Conservation (phyloP, 2,329 filamentous ascomycete genomes). For the Clonostachys rosea region DNA sequence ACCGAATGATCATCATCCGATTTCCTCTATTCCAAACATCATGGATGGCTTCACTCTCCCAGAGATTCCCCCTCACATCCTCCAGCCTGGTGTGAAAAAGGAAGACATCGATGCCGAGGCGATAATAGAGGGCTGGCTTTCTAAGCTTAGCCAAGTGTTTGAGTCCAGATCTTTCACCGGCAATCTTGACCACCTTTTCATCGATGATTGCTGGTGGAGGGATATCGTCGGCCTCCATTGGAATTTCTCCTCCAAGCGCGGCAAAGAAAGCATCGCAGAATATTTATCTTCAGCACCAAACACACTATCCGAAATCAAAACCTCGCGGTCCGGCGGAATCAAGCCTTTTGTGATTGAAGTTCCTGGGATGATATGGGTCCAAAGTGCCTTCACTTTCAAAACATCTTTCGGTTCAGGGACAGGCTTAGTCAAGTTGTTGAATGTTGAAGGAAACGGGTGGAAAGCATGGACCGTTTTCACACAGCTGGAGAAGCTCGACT, state of each 20-base stretch:
- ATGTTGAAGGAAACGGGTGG: background rate
- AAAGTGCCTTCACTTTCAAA: background rate
- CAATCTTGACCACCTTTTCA: slow-evolving; percentile 8
- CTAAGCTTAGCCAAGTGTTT: background rate
- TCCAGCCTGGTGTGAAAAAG: background rate
- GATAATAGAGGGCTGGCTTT: background rate
- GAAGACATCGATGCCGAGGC: background rate
- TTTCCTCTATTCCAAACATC: too few relatives aligned
- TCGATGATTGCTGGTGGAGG: slow-evolving; percentile 15
- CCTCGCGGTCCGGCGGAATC: background rate
- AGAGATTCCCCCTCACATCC: background rate
- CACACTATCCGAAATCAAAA: background rate
- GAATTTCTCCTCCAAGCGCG: slow-evolving; percentile 17
- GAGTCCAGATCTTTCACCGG: background rate
- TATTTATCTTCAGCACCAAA: slow-evolving; percentile 2
- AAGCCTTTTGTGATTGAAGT: background rate
- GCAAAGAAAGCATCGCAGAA: slow-evolving; percentile 5
- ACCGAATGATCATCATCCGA: too few relatives aligned
- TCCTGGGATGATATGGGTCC: background rate
- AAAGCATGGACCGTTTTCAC: slow-evolving; percentile 1
- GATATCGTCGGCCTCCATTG: slow-evolving; percentile 16
- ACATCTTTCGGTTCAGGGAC: background rate
- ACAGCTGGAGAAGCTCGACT: background rate
- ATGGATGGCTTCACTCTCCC: background rate
- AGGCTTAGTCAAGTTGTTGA: background rate